These are phyloP conservation scores for Ophiosphaerella korrae DNA, from an alignment of 2,329 filamentous ascomycete species.

Conservation along the genomic window DNA sequence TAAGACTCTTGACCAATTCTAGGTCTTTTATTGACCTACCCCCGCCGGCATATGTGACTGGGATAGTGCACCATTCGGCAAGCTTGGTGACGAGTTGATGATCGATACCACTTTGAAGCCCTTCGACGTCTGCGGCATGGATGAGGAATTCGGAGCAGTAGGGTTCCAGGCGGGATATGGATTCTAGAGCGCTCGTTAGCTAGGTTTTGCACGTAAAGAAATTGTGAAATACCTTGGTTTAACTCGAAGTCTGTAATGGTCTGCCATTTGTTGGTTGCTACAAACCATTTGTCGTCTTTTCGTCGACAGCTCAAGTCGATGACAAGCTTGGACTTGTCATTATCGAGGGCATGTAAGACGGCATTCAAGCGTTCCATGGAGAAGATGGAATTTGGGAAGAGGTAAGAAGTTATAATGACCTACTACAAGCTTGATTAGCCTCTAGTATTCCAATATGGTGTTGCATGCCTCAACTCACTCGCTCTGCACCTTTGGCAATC, in stretches of 20 bases:
- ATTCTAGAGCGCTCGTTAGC: constrained; percentile 60
- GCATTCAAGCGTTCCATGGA: constrained; percentile 75
- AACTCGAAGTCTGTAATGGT: constrained; percentile 96
- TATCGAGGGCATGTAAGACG: constrained; percentile 73
- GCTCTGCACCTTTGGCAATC: constrained; percentile 87
- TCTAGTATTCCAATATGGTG: background rate
- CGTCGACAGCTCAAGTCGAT: constrained; percentile 92
- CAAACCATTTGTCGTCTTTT: constrained; percentile 80
- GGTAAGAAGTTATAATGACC: constrained; percentile 96
- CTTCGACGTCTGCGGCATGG: constrained; percentile 96
- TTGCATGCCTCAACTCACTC: constrained; percentile 63
- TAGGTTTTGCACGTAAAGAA: background rate
- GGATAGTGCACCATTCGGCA: constrained; percentile 85
- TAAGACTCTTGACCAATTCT: constrained; percentile 78
- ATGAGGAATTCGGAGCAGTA: constrained; percentile 97
- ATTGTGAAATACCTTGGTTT: constrained; percentile 67
- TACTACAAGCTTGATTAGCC: constrained; percentile 52
- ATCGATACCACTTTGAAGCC: constrained; percentile 88
- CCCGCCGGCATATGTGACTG: constrained; percentile 96
- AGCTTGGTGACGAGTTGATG: constrained; percentile 78
- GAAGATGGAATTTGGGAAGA: constrained; percentile 85
- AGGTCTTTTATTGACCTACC: constrained; percentile 81
- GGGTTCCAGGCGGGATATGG: constrained; percentile 79
- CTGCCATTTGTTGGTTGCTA: constrained; percentile 99
- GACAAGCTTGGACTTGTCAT: constrained; percentile 80